phyloP scores from a whole-genome alignment of 2,329 filamentous ascomycete species.

The Phyllosticta ampelicida region DNA sequence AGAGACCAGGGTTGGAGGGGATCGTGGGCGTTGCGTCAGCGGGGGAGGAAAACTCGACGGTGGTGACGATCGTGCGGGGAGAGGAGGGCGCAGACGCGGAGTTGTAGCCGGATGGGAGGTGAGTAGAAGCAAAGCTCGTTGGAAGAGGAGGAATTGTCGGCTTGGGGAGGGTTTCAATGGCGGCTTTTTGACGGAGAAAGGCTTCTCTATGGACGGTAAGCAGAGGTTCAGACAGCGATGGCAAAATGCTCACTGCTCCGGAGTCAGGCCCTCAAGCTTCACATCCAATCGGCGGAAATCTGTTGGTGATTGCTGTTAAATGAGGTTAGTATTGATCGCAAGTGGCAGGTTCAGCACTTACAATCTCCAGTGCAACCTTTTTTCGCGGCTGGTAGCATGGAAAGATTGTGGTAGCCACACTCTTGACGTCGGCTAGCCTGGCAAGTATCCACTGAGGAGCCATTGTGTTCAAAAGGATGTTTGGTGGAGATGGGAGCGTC shows the following conservation, averaged over 20 bases:
- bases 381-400: constrained; percentile 17
- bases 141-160: background rate
- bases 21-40: background rate
- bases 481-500: background rate
- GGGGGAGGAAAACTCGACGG: background rate
- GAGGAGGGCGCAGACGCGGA: background rate
- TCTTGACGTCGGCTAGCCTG: background rate
- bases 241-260: constrained; percentile 17
- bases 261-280: constrained; percentile 19
- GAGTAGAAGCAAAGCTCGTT: background rate
- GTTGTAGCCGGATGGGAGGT: background rate
- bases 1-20: no score
- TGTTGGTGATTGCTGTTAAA: constrained; percentile 4
- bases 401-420: constrained; percentile 10
- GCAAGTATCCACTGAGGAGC: background rate
- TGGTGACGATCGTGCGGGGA: background rate
- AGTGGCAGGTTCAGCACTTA: constrained; percentile 4
- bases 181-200: constrained; percentile 22
- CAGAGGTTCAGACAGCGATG: background rate
- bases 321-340: background rate
- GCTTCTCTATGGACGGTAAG: constrained; percentile 13
- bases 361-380: constrained; percentile 16
- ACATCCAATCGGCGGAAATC: constrained; percentile 18
- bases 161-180: constrained; percentile 18
- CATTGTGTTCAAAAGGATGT: background rate